Conservation (phyloP, 1,284 basidiomycete genomes). For the Boletus semigastroideus region DNA sequence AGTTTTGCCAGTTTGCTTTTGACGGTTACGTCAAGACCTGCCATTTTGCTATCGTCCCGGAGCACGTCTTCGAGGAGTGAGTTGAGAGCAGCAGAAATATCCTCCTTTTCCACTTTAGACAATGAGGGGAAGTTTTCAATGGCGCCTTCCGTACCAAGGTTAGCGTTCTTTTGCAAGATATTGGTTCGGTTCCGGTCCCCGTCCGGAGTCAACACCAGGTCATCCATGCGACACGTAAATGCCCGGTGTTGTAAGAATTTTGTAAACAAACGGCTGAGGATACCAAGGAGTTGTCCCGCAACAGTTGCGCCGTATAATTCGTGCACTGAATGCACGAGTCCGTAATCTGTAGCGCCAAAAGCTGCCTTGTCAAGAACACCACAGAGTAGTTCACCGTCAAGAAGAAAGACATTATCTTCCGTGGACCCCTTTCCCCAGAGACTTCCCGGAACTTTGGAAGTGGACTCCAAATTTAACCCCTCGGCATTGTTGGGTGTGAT, state of each 20-base stretch:
- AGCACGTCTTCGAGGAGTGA: slow-evolving; percentile 88
- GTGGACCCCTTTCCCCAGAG: slow-evolving; percentile 80
- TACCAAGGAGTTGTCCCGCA: slow-evolving; percentile 90
- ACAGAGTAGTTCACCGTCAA: slow-evolving; percentile 90
- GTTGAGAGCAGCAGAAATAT: slow-evolving; percentile 53
- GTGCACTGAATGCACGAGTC: slow-evolving; percentile 97
- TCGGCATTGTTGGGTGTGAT: slow-evolving; percentile 82
- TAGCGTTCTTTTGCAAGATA: slow-evolving; percentile 68
- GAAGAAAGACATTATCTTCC: slow-evolving; percentile 89
- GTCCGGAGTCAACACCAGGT: slow-evolving; percentile 84
- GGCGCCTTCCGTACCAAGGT: slow-evolving; percentile 84
- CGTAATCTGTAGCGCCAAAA: slow-evolving; percentile 95
- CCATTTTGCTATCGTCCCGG: slow-evolving; percentile 98
- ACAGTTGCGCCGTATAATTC: slow-evolving; percentile 94
- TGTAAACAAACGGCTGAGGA: slow-evolving; percentile 93
- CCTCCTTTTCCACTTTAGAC: slow-evolving; percentile 45
- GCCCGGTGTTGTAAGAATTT: slow-evolving; percentile 97
- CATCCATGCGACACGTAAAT: slow-evolving; percentile 99
- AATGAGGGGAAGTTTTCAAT: slow-evolving; percentile 87
- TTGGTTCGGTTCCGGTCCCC: slow-evolving; percentile 75
- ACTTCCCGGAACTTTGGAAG: slow-evolving; percentile 83
- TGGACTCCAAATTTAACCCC: slow-evolving; percentile 85
- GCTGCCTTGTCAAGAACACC: slow-evolving; percentile 97
- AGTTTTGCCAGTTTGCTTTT: slow-evolving; percentile 84
- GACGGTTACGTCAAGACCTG: slow-evolving; percentile 89